Evolutionary conservation across 2,329 filamentous ascomycete genomes (phyloP), one percentile per base, ranked within the genome.

Genomic region (Chaetomium sp.): DNA sequence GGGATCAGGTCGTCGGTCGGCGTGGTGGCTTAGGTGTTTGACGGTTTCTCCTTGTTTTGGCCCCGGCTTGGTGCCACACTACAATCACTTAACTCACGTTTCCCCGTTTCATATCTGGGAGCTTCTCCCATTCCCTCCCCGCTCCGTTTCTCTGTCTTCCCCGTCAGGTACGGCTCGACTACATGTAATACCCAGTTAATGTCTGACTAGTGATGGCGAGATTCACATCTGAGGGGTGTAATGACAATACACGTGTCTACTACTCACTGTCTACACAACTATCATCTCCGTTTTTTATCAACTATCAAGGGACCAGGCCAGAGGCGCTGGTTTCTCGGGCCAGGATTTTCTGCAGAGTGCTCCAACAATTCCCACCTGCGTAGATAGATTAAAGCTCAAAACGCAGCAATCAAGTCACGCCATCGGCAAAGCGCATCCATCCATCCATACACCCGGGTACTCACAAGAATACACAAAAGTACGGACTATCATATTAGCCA

Each of bases 61-160:
- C 10, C 50, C 29, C 50, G 50, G 16, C 19, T 31, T 31, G 13
- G 50, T 6, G 5, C 19, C 25, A 13, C 25, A 53, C 19, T n/a
- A 50, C 23, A 16, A 50, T 50, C 21, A 31, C 50, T 42, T 31
- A 29, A 29, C 50, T 31, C 8, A n/a, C 25, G 25, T 13, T 51
- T 53, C 50, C 27, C 31, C 50, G 16, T 53, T 53, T 53, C 27
- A 53, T 42, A 6, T 47, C 42, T 42, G 21, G 33, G 54, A n/a
- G 35, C 35, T 38, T 38, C 23, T 57, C 25, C 16, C 35, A 19
- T 13, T 19, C 16, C 12, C 35, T 42, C 13, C 1, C 35, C 19
- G n/a, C 27, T 29, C 27, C 27, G 27, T 29, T 6, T 29, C 27
- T 29, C 35, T 42, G 4, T 42, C 27, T 19, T 12, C 31, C 23